Base-by-base conservation (phyloP, 305 asterid genomes). In the Fraxinus dipetala region DNA sequence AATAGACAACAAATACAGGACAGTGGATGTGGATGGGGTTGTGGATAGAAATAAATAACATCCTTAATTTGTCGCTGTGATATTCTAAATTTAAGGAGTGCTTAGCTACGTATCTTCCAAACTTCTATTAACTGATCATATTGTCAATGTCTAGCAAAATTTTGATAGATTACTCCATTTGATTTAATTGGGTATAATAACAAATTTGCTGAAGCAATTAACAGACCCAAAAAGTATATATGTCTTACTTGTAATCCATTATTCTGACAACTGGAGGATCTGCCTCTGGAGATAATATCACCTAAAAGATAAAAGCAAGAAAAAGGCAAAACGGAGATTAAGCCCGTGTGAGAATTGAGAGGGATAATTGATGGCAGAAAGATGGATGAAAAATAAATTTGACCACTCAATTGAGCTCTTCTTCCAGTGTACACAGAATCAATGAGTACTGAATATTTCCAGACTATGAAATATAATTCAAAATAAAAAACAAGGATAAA, bases 261-360 rank as follows among this genome's bases (percentile, higher is more conserved):
- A 96, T 92, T 84, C 89, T 93, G 82, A 94, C 90, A 81, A 96
- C 99, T 0, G 98, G 98, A 35, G 99, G 98, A 14, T 94, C 98
- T 77, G 98, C 95, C 34, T 94, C 99, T 38, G 98, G 97, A 83
- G 98, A 92, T 88, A 94, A 84, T 86, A 96, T 92, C 86, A 96
- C 99, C 99, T 96, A 86, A 79, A 78, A 63, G 73, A 80, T 79
- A 78, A 80, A 87, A 82, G 76, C 77, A 82, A 77, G 51, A 63
- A 84, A 83, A 72, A 16, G 38, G 80, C 45, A 75, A 83, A 72
- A 56, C 69, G 7, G 75, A 83, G 36, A 80, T 87, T 43, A 51
- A 81, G 38, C 78, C 48, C 75, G 45, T 70, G 54, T 76, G 59
- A 43, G 59, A 70, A 14, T n/a, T 28, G 20, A 67, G 74, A 38